Conservation (phyloP, 78 protist species). For the Protostelium mycophagum region DNA sequence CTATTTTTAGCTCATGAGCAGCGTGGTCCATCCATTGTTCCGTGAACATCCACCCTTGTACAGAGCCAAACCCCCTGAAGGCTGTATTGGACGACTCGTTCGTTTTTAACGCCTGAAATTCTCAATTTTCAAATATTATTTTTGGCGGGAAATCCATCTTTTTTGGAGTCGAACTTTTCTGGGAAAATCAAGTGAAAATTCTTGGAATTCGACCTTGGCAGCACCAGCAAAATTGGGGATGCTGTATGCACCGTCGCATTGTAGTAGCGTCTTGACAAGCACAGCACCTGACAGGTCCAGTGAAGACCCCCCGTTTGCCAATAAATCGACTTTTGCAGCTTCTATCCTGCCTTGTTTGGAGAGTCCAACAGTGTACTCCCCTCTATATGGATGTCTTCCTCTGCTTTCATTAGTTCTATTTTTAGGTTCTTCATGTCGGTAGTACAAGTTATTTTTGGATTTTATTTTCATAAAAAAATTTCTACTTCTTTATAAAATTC, state of each 20-base stretch:
- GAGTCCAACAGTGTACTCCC: slow-evolving; percentile 64
- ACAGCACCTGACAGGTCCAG: slow-evolving; percentile 80
- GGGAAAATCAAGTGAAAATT: neutral
- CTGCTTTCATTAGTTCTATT: slow-evolving; percentile 12
- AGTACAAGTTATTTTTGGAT: no score
- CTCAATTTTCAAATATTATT: no score
- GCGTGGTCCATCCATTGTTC: slow-evolving; percentile 79
- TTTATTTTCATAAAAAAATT: no score
- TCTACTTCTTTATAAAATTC: no score
- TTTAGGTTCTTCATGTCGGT: no score
- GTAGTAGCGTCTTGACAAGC: slow-evolving; percentile 74
- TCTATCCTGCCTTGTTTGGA: slow-evolving; percentile 47
- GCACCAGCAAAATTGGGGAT: slow-evolving; percentile 68
- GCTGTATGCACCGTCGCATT: slow-evolving; percentile 83
- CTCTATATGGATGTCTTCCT: slow-evolving; percentile 82
- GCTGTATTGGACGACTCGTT: slow-evolving; percentile 92
- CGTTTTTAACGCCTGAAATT: slow-evolving; percentile 62
- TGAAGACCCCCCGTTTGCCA: slow-evolving; percentile 81
- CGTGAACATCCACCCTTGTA: slow-evolving; percentile 76
- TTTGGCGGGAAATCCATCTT: no score
- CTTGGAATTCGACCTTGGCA: slow-evolving; percentile 19
- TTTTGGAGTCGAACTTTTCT: no score
- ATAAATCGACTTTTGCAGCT: slow-evolving; percentile 32
- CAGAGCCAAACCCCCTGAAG: slow-evolving; percentile 91
- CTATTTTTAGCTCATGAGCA: slow-evolving; percentile 29